Percentiles rank a stretch among this genome's conserved stretches.
Evolutionary conservation across 345 rosid species (phyloP).

Genomic region (Carallia pectinifolia): DNA sequence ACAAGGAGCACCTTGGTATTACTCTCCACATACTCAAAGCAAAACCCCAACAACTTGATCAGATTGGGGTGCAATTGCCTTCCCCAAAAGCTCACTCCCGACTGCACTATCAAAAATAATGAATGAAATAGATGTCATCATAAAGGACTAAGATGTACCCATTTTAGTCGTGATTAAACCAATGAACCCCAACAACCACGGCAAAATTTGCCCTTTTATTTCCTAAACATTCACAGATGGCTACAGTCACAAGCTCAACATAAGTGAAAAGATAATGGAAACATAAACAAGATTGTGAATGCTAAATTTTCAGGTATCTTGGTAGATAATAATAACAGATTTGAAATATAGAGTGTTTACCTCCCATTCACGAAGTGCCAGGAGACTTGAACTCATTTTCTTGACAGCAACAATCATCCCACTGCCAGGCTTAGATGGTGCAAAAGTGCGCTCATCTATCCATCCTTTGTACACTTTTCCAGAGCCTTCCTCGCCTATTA

Average conservation of each 20-base stretch:
- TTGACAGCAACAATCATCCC: slow-evolving; percentile 77
- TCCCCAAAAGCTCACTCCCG: slow-evolving; percentile 73
- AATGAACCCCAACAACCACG: no score
- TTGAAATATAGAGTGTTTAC: no score
- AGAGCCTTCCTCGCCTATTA: slow-evolving; percentile 75
- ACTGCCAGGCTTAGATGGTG: slow-evolving; percentile 52
- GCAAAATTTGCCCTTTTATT: no score
- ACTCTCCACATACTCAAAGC: slow-evolving; percentile 50
- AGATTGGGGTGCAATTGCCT: slow-evolving; percentile 77
- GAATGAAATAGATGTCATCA: not conserved
- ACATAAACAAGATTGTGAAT: not conserved
- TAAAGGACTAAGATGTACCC: no score
- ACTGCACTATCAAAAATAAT: slow-evolving; percentile 42
- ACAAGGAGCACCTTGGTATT: slow-evolving; percentile 62
- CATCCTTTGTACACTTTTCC: slow-evolving; percentile 86
- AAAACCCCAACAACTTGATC: slow-evolving; percentile 69
- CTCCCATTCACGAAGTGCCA: no score
- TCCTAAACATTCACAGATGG: no score
- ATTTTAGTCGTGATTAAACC: no score
- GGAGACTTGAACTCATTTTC: slow-evolving; percentile 26
- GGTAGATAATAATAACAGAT: no score
- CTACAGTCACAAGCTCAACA: no score
- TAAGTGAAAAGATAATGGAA: no score
- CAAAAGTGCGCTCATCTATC: slow-evolving; percentile 56
- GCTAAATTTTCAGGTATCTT: no score